Base-by-base conservation (phyloP, 805 yeast genomes). In the Torulaspora maleeae region DNA sequence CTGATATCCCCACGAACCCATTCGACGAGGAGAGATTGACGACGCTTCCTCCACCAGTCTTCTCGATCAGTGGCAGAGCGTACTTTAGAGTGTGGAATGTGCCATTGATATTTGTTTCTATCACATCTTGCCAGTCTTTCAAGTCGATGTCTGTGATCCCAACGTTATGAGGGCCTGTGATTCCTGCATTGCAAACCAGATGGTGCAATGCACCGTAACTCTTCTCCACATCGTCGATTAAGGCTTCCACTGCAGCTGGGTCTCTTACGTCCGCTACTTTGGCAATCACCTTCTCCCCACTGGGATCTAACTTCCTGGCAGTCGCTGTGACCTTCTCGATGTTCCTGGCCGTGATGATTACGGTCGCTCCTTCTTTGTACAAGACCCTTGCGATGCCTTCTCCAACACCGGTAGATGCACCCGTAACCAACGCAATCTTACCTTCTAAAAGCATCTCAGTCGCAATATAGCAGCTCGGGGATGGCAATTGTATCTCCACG, bases 71-170 rank as follows among this genome's bases (percentile, higher is more conserved):
- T 3, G 38, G 38, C 19, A 36, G 38, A 4, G 38, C 38, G 12
- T 36, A 36, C 28, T 36, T 36, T 15, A 36, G 16, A 11, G 28
- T 36, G 28, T 24, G 24, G 12, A 36, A 36, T 22, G 29, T 20
- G 7, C 38, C 38, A 11, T 22, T 36, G 10, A 36, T 27, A 9
- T 24, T 36, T n/a, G 29, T 36, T 36, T 36, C 17, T 24, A 35
- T 35, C 4, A 35, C 38, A 13, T 35, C 28, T 5, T 36, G 38
- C 38, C 38, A 36, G n/a, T 20, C 38, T 22, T 36, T 16, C n/a
- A 36, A 15, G 7, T 13, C 16, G 4, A 20, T n/a, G 20, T 36
- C 38, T 13, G 38, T 13, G 20, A 36, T 36, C 4, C 11, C 12
- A 15, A n/a, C 28, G 11, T 36, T 22, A 11, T 20, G 38, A 2